Base-by-base conservation (phyloP, 2,329 filamentous ascomycete genomes). In the Apiospora saccharicola region DNA sequence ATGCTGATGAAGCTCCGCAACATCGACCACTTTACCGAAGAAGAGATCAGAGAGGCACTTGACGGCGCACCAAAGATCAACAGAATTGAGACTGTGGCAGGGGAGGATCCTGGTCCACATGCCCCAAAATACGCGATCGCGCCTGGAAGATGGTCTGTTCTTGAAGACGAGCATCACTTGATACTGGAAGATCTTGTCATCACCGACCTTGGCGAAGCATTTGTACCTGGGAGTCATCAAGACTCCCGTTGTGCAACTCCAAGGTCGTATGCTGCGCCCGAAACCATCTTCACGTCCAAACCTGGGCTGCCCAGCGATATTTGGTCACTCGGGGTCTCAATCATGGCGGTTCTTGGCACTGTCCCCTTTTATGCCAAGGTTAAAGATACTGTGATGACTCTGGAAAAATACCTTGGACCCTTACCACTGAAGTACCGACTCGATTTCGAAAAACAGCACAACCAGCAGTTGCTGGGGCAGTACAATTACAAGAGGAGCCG, bases 1-100 rank as follows among this genome's bases (percentile, higher is more conserved):
- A 51, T 72, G 1, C 37, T 72, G n/a, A 49, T 72, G 46, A 34
- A 64, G 46, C 2, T 71, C n/a, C 46, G 67, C 43, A 47, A 67
- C n/a, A 51, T 68, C 67, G 70, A 67, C 30, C 44, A 68, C 19
- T 37, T 71, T 14, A 70, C n/a, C 19, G 41, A 53, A 37, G 53
- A 71, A 14, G 67, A 71, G 8, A 70, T 73, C 24, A 24, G 57
- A 13, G 14, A 10, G 10, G 12, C 34, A 5, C 51, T 71, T 0
- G 70, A 24, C 57, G 34, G 34, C 34, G 57, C n/a, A 22, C 34
- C 34, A n/a, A 10, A 12, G 12, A 12, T 2, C 1, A 10, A 41
- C 8, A 10, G 30, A 8, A 37, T 64, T 22, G 19, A 19, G 8
- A 41, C 57, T 7, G 34, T 14, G 30, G 22, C 30, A 3, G 57